These are phyloP conservation scores for Bipolaris zeicola DNA, from an alignment of 2,329 filamentous ascomycete genomes.

Conservation along the genomic window DNA sequence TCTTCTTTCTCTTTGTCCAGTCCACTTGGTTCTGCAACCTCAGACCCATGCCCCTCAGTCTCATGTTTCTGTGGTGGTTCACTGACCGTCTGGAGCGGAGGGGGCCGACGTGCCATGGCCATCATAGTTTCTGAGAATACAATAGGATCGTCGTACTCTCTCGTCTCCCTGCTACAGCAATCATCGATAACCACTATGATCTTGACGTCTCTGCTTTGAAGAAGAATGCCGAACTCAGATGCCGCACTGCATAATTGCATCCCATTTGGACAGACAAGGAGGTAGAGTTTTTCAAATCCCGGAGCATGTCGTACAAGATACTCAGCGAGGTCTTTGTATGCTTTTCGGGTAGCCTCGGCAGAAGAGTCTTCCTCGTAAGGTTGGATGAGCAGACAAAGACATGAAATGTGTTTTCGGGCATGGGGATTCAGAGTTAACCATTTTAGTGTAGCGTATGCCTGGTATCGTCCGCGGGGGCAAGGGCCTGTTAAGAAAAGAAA, in stretches of 20 bases:
- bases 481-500: slow-evolving; percentile 38
- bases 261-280: slow-evolving; percentile 27
- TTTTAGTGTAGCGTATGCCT: slow-evolving; percentile 36
- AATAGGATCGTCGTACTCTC: slow-evolving; percentile 7
- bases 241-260: slow-evolving; percentile 7
- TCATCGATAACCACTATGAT: slow-evolving; percentile 14
- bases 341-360: slow-evolving; percentile 8
- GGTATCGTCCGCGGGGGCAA: slow-evolving; percentile 42
- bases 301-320: slow-evolving; percentile 24
- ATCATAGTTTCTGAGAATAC: slow-evolving; percentile 12
- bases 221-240: slow-evolving; percentile 18
- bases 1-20: not conserved
- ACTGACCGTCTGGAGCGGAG: not conserved
- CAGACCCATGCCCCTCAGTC: not conserved
- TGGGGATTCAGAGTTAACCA: slow-evolving; percentile 27
- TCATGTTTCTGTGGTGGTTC: not conserved
- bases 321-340: slow-evolving; percentile 26
- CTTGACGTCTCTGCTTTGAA: slow-evolving; percentile 12
- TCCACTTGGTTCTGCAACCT: not conserved
- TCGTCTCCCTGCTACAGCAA: slow-evolving; percentile 3
- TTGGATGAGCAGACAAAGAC: slow-evolving; percentile 31
- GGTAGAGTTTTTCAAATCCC: slow-evolving; percentile 20
- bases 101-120: not conserved
- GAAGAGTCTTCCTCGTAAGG: slow-evolving; percentile 40
- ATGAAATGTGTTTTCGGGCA: slow-evolving; percentile 27